phyloP scores from a whole-genome alignment of 805 yeast genomes.

The Spathaspora arborariae region DNA sequence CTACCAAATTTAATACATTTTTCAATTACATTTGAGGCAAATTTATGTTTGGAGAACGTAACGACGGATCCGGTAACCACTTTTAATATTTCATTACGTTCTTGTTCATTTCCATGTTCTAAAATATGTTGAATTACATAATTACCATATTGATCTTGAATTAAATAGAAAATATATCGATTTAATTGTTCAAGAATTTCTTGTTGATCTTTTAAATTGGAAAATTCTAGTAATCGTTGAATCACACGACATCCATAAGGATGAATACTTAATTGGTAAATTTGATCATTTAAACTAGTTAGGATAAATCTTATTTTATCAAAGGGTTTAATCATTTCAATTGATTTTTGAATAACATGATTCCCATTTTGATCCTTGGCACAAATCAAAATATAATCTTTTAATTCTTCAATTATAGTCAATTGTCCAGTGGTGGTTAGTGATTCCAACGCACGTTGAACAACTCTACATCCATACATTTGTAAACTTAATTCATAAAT shows the following conservation, averaged over 20 bases:
- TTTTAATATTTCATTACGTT: slow-evolving; percentile 57
- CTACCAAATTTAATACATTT: slow-evolving; percentile 80
- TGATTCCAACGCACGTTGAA: slow-evolving; percentile 86
- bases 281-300: slow-evolving; percentile 62
- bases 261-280: slow-evolving; percentile 86
- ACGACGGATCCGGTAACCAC: slow-evolving; percentile 72
- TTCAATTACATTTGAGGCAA: slow-evolving; percentile 97
- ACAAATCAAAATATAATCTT: slow-evolving; percentile 54
- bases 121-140: slow-evolving; percentile 95
- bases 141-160: slow-evolving; percentile 96
- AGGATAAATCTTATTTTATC: slow-evolving; percentile 66
- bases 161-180: slow-evolving; percentile 66
- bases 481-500: slow-evolving; percentile 77
- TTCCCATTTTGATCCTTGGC: slow-evolving; percentile 94
- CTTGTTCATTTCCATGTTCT: slow-evolving; percentile 69
- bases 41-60: slow-evolving; percentile 88
- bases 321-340: slow-evolving; percentile 73
- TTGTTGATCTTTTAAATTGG: slow-evolving; percentile 60
- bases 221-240: slow-evolving; percentile 84
- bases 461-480: slow-evolving; percentile 98
- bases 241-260: slow-evolving; percentile 98
- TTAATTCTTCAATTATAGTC: slow-evolving; percentile 65
- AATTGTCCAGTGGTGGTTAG: slow-evolving; percentile 63
- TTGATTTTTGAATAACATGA: slow-evolving; percentile 94
- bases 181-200: slow-evolving; percentile 69